phyloP scores from a whole-genome alignment of 176 grass and related monocot genomes.

The Bolboschoenus planiculmis region DNA sequence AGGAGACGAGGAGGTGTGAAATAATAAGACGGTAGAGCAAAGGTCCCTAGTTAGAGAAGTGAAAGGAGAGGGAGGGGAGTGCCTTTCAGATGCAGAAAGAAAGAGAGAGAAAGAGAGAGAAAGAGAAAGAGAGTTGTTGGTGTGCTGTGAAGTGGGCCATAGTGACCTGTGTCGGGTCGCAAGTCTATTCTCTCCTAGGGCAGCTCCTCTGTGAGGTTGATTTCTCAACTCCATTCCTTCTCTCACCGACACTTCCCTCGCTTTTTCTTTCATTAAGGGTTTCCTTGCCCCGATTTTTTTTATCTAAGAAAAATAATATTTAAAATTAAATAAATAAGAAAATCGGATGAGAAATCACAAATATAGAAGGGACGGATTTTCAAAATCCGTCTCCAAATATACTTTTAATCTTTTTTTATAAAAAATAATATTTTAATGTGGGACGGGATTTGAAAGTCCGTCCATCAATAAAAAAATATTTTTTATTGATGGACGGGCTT shows the following conservation, averaged over 20 bases:
- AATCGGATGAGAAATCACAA: no score
- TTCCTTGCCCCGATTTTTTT: no score
- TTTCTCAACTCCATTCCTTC: constrained; percentile 13
- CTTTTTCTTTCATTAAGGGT: not conserved
- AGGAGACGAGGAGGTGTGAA: not conserved
- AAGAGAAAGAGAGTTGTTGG: not conserved
- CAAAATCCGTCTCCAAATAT: no score
- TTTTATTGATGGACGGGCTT: no score
- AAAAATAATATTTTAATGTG: no score
- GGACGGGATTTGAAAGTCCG: no score
- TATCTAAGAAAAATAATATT: no score
- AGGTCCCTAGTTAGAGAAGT: not conserved
- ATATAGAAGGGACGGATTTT: no score
- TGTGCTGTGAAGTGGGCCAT: not conserved
- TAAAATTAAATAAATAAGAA: no score
- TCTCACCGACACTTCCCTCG: constrained; percentile 16
- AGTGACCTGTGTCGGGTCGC: not conserved
- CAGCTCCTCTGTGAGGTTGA: constrained; percentile 12
- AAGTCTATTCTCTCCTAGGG: constrained; percentile 1
- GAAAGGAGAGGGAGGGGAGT: not conserved
- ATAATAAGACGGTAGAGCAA: not conserved
- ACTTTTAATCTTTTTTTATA: no score
- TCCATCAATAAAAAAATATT: no score
- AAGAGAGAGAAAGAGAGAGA: constrained; percentile 14
- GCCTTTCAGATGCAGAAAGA: constrained; percentile 26